Base-by-base conservation (phyloP, 2,329 filamentous ascomycete genomes). In the Pseudogymnoascus destructans region DNA sequence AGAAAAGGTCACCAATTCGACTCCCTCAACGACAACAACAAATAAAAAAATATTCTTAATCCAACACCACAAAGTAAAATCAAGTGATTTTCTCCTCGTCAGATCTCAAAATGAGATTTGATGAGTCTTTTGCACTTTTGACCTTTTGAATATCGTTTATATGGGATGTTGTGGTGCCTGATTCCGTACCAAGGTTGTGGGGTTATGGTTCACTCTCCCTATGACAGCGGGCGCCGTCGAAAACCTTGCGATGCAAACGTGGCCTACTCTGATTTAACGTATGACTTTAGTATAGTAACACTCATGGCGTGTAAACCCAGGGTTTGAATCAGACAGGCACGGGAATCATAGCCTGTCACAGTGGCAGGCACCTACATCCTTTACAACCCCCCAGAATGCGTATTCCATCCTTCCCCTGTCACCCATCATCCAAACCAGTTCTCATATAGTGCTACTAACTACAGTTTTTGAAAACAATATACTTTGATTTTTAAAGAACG, bases 71-170 rank as follows among this genome's bases (percentile, higher is more conserved):
- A 49, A 49, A 49, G 42, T 49, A 49, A 49, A 49, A 49, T 49
- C 42, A 49, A 49, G 42, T 27, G 42, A 49, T 49, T 27, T 49
- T 49, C 23, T 49, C 42, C 42, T 49, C 23, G 27, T 49, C 42
- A 27, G 23, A 49, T 49, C 42, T 49, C 42, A 49, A 49, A 9
- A 49, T 15, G 42, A 49, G 42, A 49, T 49, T 27, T 49, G 42
- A 27, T 17, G 23, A 49, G 42, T 27, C 42, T 49, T 49, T 49
- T 49, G 42, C 21, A n/a, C n/a, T 49, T 27, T 49, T 49, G 8
- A 27, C 23, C n/a, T 27, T 27, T 49, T 49, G 23, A 15, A 49
- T 27, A 21, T 17, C 7, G 13, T 15, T 15, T 11, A 9, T 25
- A 49, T 49, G 5, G n/a, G 23, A 21, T 46, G n/a, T 15, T 15